phyloP scores from a whole-genome alignment of 805 yeast genomes.

The Blastobotrys mokoenaii region DNA sequence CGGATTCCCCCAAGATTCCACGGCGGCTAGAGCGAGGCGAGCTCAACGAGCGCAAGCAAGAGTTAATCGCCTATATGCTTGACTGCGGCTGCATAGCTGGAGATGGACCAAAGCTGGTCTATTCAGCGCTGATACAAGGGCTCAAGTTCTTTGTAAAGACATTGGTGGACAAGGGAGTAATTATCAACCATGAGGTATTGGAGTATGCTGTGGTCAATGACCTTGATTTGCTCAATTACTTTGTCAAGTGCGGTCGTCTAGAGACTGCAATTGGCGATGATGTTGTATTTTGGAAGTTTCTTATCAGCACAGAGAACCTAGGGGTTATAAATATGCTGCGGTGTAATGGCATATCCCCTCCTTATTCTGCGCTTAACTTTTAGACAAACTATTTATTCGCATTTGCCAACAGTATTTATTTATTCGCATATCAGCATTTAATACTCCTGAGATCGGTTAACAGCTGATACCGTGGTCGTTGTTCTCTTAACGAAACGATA shows the following conservation, averaged over 20 bases:
- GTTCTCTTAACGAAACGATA: neutral
- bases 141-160: neutral
- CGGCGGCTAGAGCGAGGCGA: slow-evolving; percentile 47
- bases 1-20: neutral
- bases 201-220: slow-evolving; percentile 13
- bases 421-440: too few relatives aligned
- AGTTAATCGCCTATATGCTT: slow-evolving; percentile 12
- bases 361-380: neutral
- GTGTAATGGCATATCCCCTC: slow-evolving; percentile 4
- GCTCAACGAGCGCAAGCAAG: slow-evolving; percentile 24
- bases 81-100: slow-evolving; percentile 12
- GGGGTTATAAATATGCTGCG: slow-evolving; percentile 1
- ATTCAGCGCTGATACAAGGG: slow-evolving; percentile 1
- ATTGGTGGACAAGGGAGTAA: slow-evolving; percentile 4
- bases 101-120: slow-evolving; percentile 9
- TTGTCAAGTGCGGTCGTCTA: slow-evolving; percentile 3
- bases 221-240: slow-evolving; percentile 6
- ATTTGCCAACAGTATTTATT: neutral
- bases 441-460: too few relatives aligned
- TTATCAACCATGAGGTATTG: slow-evolving; percentile 4
- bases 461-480: neutral
- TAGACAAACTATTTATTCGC: neutral
- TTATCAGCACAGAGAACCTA: slow-evolving; percentile 1
- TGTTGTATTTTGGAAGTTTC: slow-evolving; percentile 4
- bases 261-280: slow-evolving; percentile 1